phyloP scores from a whole-genome alignment of 257 asterid genomes.

The Avicennia marina region DNA sequence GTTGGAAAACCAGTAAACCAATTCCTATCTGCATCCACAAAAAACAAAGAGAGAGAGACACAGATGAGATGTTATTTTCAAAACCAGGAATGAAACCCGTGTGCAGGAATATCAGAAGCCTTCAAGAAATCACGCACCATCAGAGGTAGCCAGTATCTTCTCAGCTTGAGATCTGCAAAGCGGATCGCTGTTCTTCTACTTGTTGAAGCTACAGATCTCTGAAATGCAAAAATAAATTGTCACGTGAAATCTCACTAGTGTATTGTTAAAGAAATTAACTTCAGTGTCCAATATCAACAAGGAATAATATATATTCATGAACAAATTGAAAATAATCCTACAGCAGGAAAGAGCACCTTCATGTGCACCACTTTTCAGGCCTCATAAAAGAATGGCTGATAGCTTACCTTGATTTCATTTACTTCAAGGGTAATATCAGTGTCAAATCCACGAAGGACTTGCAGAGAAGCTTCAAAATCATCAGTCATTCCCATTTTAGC shows the following conservation, averaged over 20 bases:
- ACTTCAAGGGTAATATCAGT: constrained; percentile 62
- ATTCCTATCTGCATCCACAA: constrained; percentile 45
- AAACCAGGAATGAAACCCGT: not conserved
- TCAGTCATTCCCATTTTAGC: constrained; percentile 64
- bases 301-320: not conserved
- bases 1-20: constrained; percentile 63
- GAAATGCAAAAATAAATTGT: constrained; percentile 14
- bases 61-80: not conserved
- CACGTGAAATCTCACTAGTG: constrained; percentile 6
- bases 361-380: not conserved
- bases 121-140: constrained; percentile 44
- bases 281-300: not conserved
- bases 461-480: constrained; percentile 65
- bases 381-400: not conserved
- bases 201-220: constrained; percentile 89
- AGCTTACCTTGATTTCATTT: constrained; percentile 48
- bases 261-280: constrained; percentile 3
- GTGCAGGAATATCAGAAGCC: not conserved
- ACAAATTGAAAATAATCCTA: not conserved
- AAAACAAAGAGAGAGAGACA: not conserved
- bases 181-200: constrained; percentile 70
- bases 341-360: not conserved
- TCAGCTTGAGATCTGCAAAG: constrained; percentile 72
- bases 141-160: constrained; percentile 93
- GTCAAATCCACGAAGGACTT: constrained; percentile 65